Evolutionary conservation across 176 grass and related monocot genomes (phyloP).

Genomic region (Avena sativa): DNA sequence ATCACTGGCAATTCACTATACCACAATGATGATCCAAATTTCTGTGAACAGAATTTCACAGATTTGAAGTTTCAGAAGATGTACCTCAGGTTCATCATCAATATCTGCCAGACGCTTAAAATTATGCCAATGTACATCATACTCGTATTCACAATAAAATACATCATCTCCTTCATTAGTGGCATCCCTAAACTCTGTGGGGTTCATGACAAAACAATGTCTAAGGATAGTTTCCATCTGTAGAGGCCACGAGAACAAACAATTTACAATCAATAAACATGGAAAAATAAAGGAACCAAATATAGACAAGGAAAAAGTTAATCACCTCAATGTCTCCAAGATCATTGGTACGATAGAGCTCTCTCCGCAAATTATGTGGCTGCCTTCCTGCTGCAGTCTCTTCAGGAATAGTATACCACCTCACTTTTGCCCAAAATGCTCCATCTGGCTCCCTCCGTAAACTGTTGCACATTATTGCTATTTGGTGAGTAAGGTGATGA

Average conservation of each 20-base stretch:
- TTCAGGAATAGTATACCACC: conserved; percentile 93
- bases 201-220: conserved; percentile 79
- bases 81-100: conserved; percentile 69
- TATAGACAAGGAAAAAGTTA: not conserved
- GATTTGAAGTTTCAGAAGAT: conserved; percentile 1
- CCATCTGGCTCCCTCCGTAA: conserved; percentile 85
- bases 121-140: conserved; percentile 94
- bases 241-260: conserved; percentile 29
- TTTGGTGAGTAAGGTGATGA: conserved; percentile 18
- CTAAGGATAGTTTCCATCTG: conserved; percentile 91
- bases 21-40: not conserved
- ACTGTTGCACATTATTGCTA: conserved; percentile 39
- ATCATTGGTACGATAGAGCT: conserved; percentile 83
- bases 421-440: conserved; percentile 70
- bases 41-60: conserved; percentile 14
- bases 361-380: conserved; percentile 88
- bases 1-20: conserved; percentile 22
- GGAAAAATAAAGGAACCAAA: not conserved
- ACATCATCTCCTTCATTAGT: conserved; percentile 86
- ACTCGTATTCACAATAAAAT: conserved; percentile 99
- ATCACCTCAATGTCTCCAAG: conserved; percentile 72
- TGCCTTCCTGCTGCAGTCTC: conserved; percentile 94
- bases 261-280: conserved; percentile 1
- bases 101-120: conserved; percentile 89
- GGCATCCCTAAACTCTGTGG: conserved; percentile 76